Evolutionary conservation across 352 stramenopile species (phyloP).

Genomic region (Elongisporangium undulatum): DNA sequence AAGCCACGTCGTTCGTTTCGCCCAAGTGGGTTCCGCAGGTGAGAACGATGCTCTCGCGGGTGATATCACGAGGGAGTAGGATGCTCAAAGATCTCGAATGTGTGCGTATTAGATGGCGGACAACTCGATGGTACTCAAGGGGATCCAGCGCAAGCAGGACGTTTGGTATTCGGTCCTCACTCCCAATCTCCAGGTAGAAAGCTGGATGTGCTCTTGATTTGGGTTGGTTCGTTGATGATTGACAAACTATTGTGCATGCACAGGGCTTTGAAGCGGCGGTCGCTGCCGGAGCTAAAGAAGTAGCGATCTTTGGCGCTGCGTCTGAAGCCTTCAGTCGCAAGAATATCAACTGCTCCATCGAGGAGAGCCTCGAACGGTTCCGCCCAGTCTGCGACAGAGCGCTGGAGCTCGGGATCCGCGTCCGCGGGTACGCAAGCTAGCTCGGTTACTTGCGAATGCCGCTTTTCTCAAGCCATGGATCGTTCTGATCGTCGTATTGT

Average conservation of each 20-base stretch:
- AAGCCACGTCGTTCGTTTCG: conserved; percentile 95
- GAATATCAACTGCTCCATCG: conserved; percentile 97
- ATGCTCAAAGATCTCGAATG: not conserved
- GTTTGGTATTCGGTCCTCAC: conserved; percentile 91
- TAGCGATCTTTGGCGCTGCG: conserved; percentile 95
- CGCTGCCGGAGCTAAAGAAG: conserved; percentile 83
- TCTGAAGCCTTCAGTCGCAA: conserved; percentile 94
- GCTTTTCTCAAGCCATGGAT: not conserved
- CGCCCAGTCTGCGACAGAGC: conserved; percentile 85
- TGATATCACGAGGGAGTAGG: not conserved
- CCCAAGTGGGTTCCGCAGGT: conserved; percentile 96
- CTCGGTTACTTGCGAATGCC: not conserved
- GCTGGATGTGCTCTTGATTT: not conserved
- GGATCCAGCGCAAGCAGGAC: conserved; percentile 67
- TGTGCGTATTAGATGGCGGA: conserved; percentile 89
- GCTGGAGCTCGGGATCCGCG: conserved; percentile 66
- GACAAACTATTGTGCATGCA: not conserved
- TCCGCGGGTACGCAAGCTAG: conserved; percentile 71
- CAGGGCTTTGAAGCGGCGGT: conserved; percentile 88
- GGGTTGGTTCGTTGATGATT: not conserved
- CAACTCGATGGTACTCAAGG: conserved; percentile 83
- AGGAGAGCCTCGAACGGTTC: conserved; percentile 94
- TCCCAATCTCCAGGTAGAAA: conserved; percentile 89
- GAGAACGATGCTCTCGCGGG: not conserved
- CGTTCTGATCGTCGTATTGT: conserved; percentile 3